Conservation (phyloP, 2,329 filamentous ascomycete genomes). For the Penicillium decumbens region DNA sequence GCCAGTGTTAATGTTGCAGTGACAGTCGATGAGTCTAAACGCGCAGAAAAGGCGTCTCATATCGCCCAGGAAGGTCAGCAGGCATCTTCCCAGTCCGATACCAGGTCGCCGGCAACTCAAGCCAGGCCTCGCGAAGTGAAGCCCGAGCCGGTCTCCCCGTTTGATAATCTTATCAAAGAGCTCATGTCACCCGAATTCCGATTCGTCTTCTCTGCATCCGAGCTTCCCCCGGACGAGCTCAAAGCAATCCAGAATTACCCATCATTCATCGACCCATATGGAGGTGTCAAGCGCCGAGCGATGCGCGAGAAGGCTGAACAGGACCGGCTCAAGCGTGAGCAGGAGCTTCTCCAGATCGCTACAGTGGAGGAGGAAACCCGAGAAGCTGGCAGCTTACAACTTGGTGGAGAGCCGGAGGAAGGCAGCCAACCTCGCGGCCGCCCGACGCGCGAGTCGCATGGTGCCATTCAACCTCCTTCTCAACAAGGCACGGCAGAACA, state of each 20-base stretch:
- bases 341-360: constrained; percentile 49
- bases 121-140: constrained; percentile 18
- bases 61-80: constrained; percentile 24
- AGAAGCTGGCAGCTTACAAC: constrained; percentile 78
- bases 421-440: constrained; percentile 49
- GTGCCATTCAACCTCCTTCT: constrained; percentile 70
- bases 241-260: constrained; percentile 58
- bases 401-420: constrained; percentile 91
- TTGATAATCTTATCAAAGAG: constrained; percentile 44
- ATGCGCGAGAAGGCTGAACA: constrained; percentile 69
- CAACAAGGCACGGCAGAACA: constrained; percentile 55
- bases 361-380: constrained; percentile 65
- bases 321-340: constrained; percentile 52
- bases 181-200: constrained; percentile 49
- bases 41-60: constrained; percentile 29
- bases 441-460: constrained; percentile 56
- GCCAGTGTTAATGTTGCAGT: constrained; percentile 43
- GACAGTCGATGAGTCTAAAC: constrained; percentile 34
- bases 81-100: constrained; percentile 23
- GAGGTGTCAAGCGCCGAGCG: constrained; percentile 73
- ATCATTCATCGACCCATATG: constrained; percentile 75
- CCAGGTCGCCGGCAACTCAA: constrained; percentile 19
- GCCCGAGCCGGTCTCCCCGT: constrained; percentile 24
- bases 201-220: constrained; percentile 51
- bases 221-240: constrained; percentile 46